Percentiles rank a stretch among this genome's conserved stretches.
These are phyloP conservation scores for Tolypocladium nubicola DNA, from an alignment of 2,329 filamentous ascomycete species.

Conservation along the genomic window DNA sequence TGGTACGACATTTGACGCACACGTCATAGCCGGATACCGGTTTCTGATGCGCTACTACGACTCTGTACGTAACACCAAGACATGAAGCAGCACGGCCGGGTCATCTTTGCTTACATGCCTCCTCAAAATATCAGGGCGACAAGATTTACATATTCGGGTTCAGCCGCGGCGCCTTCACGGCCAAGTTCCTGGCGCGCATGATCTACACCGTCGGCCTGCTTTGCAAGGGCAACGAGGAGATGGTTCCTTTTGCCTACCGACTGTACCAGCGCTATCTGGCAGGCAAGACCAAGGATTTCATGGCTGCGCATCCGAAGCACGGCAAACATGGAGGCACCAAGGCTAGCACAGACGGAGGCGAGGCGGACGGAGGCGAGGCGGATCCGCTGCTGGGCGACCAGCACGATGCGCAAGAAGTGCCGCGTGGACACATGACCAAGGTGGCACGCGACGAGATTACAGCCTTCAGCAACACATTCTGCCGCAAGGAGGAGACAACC, in stretches of 20 bases:
- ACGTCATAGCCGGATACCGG: constrained; percentile 40
- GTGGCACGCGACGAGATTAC: constrained; percentile 24
- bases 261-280: constrained; percentile 30
- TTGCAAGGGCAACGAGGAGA: constrained; percentile 40
- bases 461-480: constrained; percentile 38
- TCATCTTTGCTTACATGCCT: neutral
- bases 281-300: constrained; percentile 24
- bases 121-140: constrained; percentile 22
- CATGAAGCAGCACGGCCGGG: neutral
- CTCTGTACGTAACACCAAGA: constrained; percentile 15
- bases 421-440: neutral
- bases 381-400: neutral
- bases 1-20: constrained; percentile 36
- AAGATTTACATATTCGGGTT: constrained; percentile 46
- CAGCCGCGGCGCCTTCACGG: constrained; percentile 40
- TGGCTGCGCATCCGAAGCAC: constrained; percentile 6
- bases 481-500: constrained; percentile 21
- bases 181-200: constrained; percentile 42
- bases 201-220: constrained; percentile 36
- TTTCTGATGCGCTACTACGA: constrained; percentile 45
- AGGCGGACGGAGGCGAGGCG: neutral
- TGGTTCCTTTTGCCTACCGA: constrained; percentile 38
- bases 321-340: neutral
- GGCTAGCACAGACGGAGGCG: too few species aligned
- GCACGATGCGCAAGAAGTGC: neutral